A percentile compares a stretch with the other conserved stretches of the same genome.
Evolutionary conservation across 306 rosid species (phyloP).

Genomic region (Quercus mongolica): DNA sequence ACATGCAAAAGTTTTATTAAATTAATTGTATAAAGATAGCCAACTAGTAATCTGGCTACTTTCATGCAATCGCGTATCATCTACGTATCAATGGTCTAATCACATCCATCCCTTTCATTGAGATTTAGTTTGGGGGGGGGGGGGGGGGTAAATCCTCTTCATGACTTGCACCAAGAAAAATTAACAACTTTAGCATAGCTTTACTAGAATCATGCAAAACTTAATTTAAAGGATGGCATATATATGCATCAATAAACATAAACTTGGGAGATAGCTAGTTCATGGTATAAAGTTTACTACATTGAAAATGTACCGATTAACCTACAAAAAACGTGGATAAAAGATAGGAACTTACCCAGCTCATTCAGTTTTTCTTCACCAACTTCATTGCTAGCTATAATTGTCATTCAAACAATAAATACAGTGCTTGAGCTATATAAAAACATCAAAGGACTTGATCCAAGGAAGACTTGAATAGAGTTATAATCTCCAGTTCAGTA

Average conservation of each 20-base stretch:
- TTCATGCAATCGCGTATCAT: no score
- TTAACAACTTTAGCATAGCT: no score
- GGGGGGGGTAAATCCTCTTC: no score
- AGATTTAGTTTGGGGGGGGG: no score
- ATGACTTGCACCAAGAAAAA: no score
- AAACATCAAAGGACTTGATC: neutral
- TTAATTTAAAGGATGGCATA: neutral
- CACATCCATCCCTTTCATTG: no score
- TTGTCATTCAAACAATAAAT: neutral
- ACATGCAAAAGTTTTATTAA: no score
- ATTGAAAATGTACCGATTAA: neutral
- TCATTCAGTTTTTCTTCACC: neutral
- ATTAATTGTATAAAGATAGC: no score
- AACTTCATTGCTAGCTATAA: slow-evolving; percentile 8
- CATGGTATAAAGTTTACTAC: neutral
- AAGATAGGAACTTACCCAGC: slow-evolving; percentile 6
- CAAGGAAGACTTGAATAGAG: neutral
- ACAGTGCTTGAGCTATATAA: neutral
- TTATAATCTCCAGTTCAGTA: neutral
- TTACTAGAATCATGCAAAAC: no score
- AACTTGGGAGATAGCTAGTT: neutral
- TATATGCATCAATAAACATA: neutral
- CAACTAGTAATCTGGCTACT: no score
- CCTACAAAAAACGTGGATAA: neutral
- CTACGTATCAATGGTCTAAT: no score